Base-by-base conservation (phyloP, 192 early-diverging fungal genomes). In the Podila clonocystis region DNA sequence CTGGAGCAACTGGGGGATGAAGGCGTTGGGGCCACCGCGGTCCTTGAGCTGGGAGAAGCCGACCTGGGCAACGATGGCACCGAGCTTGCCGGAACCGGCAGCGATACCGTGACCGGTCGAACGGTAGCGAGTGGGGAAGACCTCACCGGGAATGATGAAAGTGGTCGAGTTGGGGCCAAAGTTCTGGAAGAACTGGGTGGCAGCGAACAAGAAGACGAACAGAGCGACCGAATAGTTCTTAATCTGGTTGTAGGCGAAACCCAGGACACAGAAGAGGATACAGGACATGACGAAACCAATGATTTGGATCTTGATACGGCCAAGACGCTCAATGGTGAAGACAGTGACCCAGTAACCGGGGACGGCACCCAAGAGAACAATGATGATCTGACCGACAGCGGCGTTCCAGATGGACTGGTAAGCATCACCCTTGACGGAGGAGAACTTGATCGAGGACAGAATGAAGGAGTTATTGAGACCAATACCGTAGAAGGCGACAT, bases 291-390 rank as follows among this genome's bases (percentile, higher is more conserved):
- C 83, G 80, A 97, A 98, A 50, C 97, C 97, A 70, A 93, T 82
- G 57, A 94, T 86, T 77, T 97, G 96, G 65, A 99, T 99, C 41
- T 84, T 87, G 76, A 94, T 95, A 77, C 97, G 94, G 60, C 97
- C 97, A 11, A 95, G 66, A 50, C 80, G 82, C 62, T 99, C 97
- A 36, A 99, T 92, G 20, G 91, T 87, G 52, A 93, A 91, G 68
- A 99, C 96, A 1, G 92, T 83, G 70, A 95, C 86, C 94, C 94
- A 97, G 91, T 97, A 99, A n/a, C 97, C 97, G 29, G 97, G 97
- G 9, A 99, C 85, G 24, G 91, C 87, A 22, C 94, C 94, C 15
- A 93, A 78, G 12, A 94, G 69, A 63, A 93, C 93, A 73, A 99
- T 91, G 76, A 99, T 97, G 68, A 96, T 89, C 87, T 92, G 95